Evolutionary conservation across 148 eudicot genomes (phyloP).

Genomic region (Amaranthus palmeri): DNA sequence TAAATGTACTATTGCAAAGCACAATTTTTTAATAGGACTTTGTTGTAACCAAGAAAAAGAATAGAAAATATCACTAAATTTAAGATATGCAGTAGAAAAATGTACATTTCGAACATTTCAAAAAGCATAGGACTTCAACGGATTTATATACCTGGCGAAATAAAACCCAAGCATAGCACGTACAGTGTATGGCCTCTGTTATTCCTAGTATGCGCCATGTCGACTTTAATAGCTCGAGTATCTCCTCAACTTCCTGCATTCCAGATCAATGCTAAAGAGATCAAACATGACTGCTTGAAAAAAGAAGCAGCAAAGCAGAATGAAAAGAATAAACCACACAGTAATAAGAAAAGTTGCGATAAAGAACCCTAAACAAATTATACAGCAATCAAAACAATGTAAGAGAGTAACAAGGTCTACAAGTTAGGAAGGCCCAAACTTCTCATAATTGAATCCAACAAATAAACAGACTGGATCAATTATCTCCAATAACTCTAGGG

Average conservation of each 20-base stretch:
- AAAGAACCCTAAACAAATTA: neutral
- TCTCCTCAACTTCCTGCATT: slow-evolving; percentile 89
- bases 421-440: neutral
- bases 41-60: neutral
- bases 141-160: slow-evolving; percentile 81
- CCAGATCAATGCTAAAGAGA: neutral
- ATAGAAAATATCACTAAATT: neutral
- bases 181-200: slow-evolving; percentile 89
- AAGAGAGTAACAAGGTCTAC: neutral
- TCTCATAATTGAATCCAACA: neutral
- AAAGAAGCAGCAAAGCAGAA: neutral
- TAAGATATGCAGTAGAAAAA: neutral
- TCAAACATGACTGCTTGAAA: neutral
- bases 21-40: neutral
- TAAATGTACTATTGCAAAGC: neutral
- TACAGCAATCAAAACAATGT: neutral
- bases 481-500: neutral
- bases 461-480: neutral
- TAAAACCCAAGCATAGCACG: slow-evolving; percentile 93
- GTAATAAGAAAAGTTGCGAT: neutral
- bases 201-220: slow-evolving; percentile 94
- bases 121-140: neutral
- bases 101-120: neutral
- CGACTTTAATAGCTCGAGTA: slow-evolving; percentile 92
- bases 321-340: slow-evolving; percentile 4